Base-by-base conservation (phyloP, 352 stramenopile species). In the Globisporangium alternatum region DNA sequence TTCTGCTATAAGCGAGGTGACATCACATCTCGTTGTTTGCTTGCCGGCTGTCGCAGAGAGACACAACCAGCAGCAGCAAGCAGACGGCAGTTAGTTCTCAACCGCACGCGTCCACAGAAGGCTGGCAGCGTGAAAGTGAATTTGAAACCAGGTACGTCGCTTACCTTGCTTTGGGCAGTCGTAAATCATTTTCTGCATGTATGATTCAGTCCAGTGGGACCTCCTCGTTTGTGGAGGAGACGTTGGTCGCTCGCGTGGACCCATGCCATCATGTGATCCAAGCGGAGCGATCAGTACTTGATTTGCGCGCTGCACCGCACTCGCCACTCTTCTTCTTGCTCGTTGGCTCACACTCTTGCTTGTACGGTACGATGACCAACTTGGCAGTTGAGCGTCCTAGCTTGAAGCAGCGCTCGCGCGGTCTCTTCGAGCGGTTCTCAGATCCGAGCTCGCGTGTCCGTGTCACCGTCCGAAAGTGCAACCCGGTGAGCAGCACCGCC, bases 371-470 rank as follows among this genome's bases (percentile, higher is more conserved):
- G 30, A 63, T 63, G 57, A 31, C 43, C 28, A 41, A 51, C n/a
- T 31, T 39, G 30, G 9, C 52, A 57, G 19, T 57, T 44, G 52
- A 57, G 9, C 52, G 35, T 22, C 52, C 52, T 1, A 57, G 4
- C 25, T 41, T 37, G 7, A 56, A 56, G 39, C 47, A 56, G 47
- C 47, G 30, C 4, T 35, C 31, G 22, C 54, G 28, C 8, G 43
- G 43, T 28, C 31, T 56, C 19, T 63, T 63, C 15, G 57, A 54
- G 2, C 57, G 31, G 19, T 52, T 63, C 57, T 41, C 43, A 44
- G 57, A 63, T 47, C 30, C 44, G 12, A 33, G 35, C 31, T 57
- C 52, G 52, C 52, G 52, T 57, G 52, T 63, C 28, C 39, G 30
- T 43, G 44, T 63, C 21, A 28, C 31, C 35, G 41, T 58, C 44